Base-by-base conservation (phyloP, 2,329 filamentous ascomycete genomes). In the Aspergillus tamarii region DNA sequence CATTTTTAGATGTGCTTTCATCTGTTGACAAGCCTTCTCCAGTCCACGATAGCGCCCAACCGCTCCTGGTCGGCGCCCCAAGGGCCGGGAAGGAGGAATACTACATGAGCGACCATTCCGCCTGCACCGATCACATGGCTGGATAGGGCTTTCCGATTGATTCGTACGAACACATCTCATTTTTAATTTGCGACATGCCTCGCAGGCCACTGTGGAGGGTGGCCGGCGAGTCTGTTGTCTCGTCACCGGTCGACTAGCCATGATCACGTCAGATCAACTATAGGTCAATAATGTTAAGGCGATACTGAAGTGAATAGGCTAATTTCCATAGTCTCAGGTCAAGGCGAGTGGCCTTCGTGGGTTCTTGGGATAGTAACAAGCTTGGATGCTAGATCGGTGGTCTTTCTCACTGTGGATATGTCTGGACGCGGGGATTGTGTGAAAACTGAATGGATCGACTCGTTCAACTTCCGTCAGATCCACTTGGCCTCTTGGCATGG, bases 1-100 rank as follows among this genome's bases (percentile, higher is more conserved):
- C 39, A 70, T 74, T 6, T 65, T 64, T 30, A 71, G 54, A 48
- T 75, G 72, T 1, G 64, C 60, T 55, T 74, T 68, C 30, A 74
- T 65, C 28, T 72, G 72, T 5, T 72, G 67, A 39, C 68, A 70
- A 1, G 70, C 72, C 60, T 76, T 76, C 48, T 76, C 70, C 21
- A 76, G 57, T 9, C 72, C 72, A 19, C 61, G 65, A 64, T 75
- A 76, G 2, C 72, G 69, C 21, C 73, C 73, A 23, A 67, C 52
- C 2, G 73, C 70, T 1, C 73, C 73, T 19, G 60, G 69, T 28
- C 65, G 72, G 28, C 73, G 69, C 4, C 73, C 73, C 28, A 72
- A 61, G 1, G 68, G 70, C 14, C 69, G 70, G 2, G 69, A 62
- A n/a, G 65, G 50, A 19, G 73, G 73, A 14, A 71, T 68, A 4